These are phyloP conservation scores for Colletotrichum paranaense DNA, from an alignment of 2,329 filamentous ascomycete species.

Conservation along the genomic window DNA sequence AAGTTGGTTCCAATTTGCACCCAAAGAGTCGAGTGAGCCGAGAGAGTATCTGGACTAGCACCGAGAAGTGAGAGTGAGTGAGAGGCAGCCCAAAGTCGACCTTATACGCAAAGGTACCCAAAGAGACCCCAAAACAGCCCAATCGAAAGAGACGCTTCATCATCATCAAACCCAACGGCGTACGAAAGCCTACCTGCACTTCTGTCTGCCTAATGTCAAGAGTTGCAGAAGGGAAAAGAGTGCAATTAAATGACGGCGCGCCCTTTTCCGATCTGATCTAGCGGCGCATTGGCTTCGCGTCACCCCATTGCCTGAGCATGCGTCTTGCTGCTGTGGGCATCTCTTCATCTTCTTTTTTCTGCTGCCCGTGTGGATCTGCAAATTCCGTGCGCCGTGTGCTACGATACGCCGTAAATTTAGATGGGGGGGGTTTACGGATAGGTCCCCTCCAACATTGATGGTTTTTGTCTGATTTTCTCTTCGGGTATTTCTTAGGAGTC, in stretches of 20 bases:
- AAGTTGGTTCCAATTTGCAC: neutral
- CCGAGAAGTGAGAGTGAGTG: neutral
- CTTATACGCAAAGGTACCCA: conserved; percentile 33
- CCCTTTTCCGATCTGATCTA: conserved; percentile 31
- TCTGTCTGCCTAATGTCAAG: conserved; percentile 7
- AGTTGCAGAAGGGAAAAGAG: neutral
- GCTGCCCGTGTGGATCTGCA: conserved; percentile 5
- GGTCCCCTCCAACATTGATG: neutral
- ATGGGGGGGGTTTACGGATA: conserved; percentile 1
- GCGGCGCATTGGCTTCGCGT: conserved; percentile 33
- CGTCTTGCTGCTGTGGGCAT: neutral
- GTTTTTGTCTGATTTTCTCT: neutral
- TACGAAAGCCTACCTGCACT: neutral
- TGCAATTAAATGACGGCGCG: neutral
- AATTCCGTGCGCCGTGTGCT: conserved; percentile 9
- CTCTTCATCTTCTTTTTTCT: neutral
- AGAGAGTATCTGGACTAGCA: neutral
- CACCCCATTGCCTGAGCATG: conserved; percentile 19
- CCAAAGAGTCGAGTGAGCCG: neutral
- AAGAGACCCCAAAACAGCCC: conserved; percentile 6
- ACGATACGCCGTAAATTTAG: conserved; percentile 4
- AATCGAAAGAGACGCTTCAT: conserved; percentile 16
- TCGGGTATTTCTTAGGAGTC: neutral
- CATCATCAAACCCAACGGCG: conserved; percentile 5
- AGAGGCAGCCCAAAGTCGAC: conserved; percentile 25